Evolutionary conservation across 2,329 filamentous ascomycete genomes (phyloP).

Genomic region (Mollisiaceae sp.): DNA sequence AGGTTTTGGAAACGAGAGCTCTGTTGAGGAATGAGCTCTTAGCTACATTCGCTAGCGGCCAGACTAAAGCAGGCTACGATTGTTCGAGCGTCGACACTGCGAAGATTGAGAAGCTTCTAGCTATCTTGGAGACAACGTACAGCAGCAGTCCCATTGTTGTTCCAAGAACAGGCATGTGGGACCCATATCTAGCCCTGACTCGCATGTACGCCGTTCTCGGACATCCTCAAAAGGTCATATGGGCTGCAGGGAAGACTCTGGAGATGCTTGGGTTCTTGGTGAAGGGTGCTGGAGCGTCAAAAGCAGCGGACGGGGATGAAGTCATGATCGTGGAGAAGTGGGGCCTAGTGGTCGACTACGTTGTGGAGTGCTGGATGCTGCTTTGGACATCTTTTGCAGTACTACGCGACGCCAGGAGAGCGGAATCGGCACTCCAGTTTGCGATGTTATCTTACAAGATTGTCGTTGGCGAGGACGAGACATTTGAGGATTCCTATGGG

Average conservation of each 20-base stretch:
- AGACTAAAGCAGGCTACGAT: slow-evolving; percentile 1
- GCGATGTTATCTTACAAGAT: slow-evolving; percentile 23
- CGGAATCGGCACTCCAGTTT: slow-evolving; percentile 15
- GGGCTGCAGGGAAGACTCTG: slow-evolving; percentile 16
- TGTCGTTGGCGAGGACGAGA: slow-evolving; percentile 26
- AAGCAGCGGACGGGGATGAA: neutral
- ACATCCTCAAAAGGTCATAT: slow-evolving; percentile 4
- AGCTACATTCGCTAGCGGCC: slow-evolving; percentile 14
- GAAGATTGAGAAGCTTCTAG: slow-evolving; percentile 18
- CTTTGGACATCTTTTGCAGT: slow-evolving; percentile 20
- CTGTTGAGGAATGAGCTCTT: slow-evolving; percentile 18
- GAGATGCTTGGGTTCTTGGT: slow-evolving; percentile 25
- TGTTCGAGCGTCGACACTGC: slow-evolving; percentile 13
- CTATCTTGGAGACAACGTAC: slow-evolving; percentile 19
- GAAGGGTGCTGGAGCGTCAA: slow-evolving; percentile 4
- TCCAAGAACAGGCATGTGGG: slow-evolving; percentile 23
- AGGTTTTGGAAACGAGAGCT: slow-evolving; percentile 13
- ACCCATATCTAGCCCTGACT: slow-evolving; percentile 21
- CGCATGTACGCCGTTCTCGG: slow-evolving; percentile 14
- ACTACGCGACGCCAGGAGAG: slow-evolving; percentile 1
- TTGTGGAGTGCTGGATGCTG: slow-evolving; percentile 17
- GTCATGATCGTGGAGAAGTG: slow-evolving; percentile 23
- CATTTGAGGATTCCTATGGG: slow-evolving; percentile 22
- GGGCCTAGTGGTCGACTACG: slow-evolving; percentile 21
- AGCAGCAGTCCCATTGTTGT: slow-evolving; percentile 1